Evolutionary conservation across 208 protist genomes (phyloP).

Genomic region (Tritrichomonas musculus): DNA sequence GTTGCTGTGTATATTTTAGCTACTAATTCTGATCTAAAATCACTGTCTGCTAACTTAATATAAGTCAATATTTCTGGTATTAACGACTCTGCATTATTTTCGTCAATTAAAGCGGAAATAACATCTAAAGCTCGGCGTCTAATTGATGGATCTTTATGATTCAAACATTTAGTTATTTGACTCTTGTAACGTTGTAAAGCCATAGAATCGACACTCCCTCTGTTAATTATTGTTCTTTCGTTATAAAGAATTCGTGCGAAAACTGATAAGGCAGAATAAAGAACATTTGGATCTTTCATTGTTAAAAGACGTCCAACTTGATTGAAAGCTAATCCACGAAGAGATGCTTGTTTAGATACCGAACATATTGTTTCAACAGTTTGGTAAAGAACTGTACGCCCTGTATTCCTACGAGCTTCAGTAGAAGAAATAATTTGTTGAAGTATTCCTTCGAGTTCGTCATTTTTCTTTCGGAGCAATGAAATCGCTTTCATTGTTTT

Average conservation of each 20-base stretch:
- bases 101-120: not conserved
- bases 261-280: not conserved
- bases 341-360: not conserved
- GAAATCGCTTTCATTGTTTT: not conserved
- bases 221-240: not conserved
- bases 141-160: not conserved
- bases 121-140: not conserved
- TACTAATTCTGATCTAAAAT: not conserved
- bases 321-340: not conserved
- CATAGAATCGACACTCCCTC: not conserved
- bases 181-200: not conserved
- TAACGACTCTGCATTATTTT: not conserved
- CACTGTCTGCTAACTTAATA: not conserved
- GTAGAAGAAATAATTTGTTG: not conserved
- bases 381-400: not conserved
- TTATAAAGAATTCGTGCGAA: not conserved
- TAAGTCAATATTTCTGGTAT: not conserved
- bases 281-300: not conserved
- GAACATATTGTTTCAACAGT: not conserved
- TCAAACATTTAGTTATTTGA: not conserved
- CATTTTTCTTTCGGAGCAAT: not conserved
- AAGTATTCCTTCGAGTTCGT: not conserved
- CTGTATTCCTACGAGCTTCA: not conserved
- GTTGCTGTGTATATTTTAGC: not conserved
- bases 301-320: not conserved